Base-by-base conservation (phyloP, 345 rosid species). In the Salix purpurea region DNA sequence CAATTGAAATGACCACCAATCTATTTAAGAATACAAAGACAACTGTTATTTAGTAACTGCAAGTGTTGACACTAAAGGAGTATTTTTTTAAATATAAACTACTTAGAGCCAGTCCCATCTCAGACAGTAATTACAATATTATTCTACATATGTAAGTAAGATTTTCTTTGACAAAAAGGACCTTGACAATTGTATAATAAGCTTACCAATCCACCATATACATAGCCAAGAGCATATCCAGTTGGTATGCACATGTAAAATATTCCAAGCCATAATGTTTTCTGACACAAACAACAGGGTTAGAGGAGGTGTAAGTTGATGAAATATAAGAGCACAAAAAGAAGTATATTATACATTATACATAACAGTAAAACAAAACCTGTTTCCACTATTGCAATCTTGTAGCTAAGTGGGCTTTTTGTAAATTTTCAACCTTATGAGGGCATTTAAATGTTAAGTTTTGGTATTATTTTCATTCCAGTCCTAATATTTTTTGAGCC, bases 241-340 rank as follows among this genome's bases (percentile, higher is more conserved):
- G 93, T 80, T 3, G 99, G 97, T 83, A 93, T 93, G 74, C 97
- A 95, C 99, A 95, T 95, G 87, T 91, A 95, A 88, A 95, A 95
- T 82, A 91, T 84, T 60, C 88, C 89, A 75, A 95, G 92, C 99
- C 99, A 95, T 19, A 83, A 89, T 26, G 96, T 86, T 93, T 91
- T 93, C 99, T 95, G 90, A 69, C 50, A 69, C 32, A 85, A 79
- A 85, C 4, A 68, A 77, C 68, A 78, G 61, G 44, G 7, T 72
- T 67, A 46, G 7, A 65, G 72, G 54, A 44, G 44, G 34, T 39
- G 67, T 39, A 23, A 58, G 32, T 34, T 58, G 28, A 58, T 58
- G 64, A 24, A 23, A 23, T 23, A 23, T 58, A 58, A 58, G 14
- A 58, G 15, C 28, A 58, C 64, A 58, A 58, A 24, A 58, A 24